Base-by-base conservation (phyloP, 2,329 filamentous ascomycete genomes). In the Neonectria hederae region DNA sequence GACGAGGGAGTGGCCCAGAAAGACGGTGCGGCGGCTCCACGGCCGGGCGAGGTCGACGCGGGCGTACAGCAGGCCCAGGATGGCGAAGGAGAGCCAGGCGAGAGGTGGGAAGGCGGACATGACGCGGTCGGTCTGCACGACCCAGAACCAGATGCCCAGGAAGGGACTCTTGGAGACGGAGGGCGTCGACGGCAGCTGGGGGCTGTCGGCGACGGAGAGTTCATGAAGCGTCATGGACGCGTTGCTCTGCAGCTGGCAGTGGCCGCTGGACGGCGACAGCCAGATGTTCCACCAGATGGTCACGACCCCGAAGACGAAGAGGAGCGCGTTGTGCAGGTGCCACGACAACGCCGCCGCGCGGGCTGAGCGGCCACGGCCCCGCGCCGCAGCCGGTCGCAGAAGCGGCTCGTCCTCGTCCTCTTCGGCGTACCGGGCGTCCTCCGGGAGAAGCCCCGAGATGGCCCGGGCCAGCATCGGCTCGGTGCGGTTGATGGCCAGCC, bases 231-330 rank as follows among this genome's bases (percentile, higher is more conserved):
- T 9, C 2, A 43, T 42, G 49, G 14, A 13, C 9, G 63, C 59
- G 1, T 22, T 65, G 57, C 17, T 73, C 56, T 69, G 40, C 9
- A 65, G 13, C 10, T 67, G 57, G 56, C 82, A 83, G 64, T 77
- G 74, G 22, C 80, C 82, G 42, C 76, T 71, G 14, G 74, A 77
- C 0, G 77, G 77, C 2, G 82, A 82, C 1, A 83, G 70, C 82
- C 81, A 83, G 22, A 81, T 75, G 58, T 84, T 84, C 82, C 82
- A 84, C 72, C 76, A 81, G 21, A 83, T 82, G 2, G 81, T 76
- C 6, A 83, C 66, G 1, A 76, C 35, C 7, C 72, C 72, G 13
- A 83, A 63, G 1, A 66, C 67, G 3, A 79, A 55, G 5, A 84
- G 72, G 10, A 78, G 10, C 2, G 56, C 60, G 61, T 83, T 84